These are phyloP conservation scores for Epichloe uncinata DNA, from an alignment of 2,329 filamentous ascomycete genomes.

Conservation along the genomic window DNA sequence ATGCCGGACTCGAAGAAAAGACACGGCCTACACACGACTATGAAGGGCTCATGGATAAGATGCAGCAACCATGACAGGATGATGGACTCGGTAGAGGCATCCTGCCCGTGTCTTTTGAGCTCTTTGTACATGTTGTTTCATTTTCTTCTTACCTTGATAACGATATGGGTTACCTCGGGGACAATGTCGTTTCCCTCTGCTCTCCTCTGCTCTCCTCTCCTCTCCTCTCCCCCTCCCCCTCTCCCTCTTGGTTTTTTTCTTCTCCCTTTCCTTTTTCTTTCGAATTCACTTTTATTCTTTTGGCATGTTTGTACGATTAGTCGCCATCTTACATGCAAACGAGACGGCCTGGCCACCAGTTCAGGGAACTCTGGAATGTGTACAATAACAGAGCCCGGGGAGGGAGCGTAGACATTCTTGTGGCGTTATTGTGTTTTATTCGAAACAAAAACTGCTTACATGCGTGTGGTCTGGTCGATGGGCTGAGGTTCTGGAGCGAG, in stretches of 20 bases:
- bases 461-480: too few relatives aligned
- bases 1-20: neutral
- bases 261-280: neutral
- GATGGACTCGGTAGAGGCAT: neutral
- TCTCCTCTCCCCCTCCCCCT: too few relatives aligned
- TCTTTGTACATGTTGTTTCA: neutral
- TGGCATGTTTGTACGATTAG: conserved; percentile 5
- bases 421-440: neutral
- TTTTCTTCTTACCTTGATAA: neutral
- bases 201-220: neutral
- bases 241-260: neutral
- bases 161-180: neutral
- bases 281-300: neutral
- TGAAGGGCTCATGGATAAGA: neutral
- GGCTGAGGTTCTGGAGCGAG: too few relatives aligned
- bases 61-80: neutral
- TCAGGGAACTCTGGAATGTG: neutral
- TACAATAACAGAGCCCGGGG: neutral
- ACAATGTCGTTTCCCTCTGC: neutral
- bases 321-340: neutral
- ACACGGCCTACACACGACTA: neutral
- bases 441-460: neutral
- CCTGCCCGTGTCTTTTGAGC: neutral
- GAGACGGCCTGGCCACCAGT: neutral
- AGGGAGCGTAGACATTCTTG: neutral